These are phyloP conservation scores for Solanum dulcamara DNA, from an alignment of 257 asterid species.

Conservation along the genomic window DNA sequence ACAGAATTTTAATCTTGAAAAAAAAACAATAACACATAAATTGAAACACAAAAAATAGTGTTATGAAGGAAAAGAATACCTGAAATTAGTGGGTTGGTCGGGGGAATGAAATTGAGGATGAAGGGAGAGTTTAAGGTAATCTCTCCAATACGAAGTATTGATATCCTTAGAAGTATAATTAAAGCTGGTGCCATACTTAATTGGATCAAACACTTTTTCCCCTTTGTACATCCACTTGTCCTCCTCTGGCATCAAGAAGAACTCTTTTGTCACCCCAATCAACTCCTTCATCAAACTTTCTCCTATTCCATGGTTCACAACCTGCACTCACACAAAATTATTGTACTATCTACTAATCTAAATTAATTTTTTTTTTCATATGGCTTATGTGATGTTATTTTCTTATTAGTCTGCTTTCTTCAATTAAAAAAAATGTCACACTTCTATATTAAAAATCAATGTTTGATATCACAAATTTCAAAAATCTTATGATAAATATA, in stretches of 20 bases:
- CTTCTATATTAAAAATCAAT: too few relatives aligned
- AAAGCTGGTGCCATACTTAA: constrained; percentile 78
- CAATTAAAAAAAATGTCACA: too few relatives aligned
- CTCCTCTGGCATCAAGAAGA: constrained; percentile 49
- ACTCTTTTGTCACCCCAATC: constrained; percentile 30
- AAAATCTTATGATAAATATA: too few relatives aligned
- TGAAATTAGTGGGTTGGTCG: constrained; percentile 35
- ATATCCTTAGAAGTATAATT: constrained; percentile 33
- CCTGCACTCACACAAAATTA: constrained; percentile 17
- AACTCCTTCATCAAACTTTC: constrained; percentile 29
- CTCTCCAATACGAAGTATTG: constrained; percentile 50
- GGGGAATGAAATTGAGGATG: constrained; percentile 63
- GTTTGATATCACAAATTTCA: too few relatives aligned
- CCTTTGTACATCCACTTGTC: constrained; percentile 51
- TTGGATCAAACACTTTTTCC: constrained; percentile 37
- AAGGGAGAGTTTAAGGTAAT: constrained; percentile 56
- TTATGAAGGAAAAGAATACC: constrained; percentile 12
- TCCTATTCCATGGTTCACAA: constrained; percentile 64
- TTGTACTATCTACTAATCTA: too few relatives aligned
- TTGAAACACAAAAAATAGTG: background rate
- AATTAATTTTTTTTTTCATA: too few relatives aligned
- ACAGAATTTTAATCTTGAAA: too few relatives aligned
- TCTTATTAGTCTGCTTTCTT: too few relatives aligned
- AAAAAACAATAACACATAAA: rapidly evolving
- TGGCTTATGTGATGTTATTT: too few relatives aligned